Conservation (phyloP, 306 rosid genomes). For the Quercus gilva region DNA sequence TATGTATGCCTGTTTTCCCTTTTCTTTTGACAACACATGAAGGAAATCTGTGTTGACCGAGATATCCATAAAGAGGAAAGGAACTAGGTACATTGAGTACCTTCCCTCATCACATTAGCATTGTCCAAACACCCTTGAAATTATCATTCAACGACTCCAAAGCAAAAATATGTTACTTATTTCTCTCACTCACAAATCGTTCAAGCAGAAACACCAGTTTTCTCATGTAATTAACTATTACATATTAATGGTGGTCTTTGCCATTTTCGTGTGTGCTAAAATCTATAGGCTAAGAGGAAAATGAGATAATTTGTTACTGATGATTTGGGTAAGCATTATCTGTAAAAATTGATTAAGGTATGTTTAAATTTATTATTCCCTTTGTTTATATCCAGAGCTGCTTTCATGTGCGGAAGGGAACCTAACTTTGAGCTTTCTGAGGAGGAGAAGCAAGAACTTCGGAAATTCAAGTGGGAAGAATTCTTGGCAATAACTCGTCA, state of each 20-base stretch:
- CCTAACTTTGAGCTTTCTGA: constrained; percentile 83
- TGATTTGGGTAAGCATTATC: neutral
- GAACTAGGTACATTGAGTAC: too few relatives aligned
- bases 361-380: neutral
- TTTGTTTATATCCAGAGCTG: constrained; percentile 58
- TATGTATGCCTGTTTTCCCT: too few relatives aligned
- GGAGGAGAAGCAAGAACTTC: constrained; percentile 70
- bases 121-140: neutral
- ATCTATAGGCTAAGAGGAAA: neutral
- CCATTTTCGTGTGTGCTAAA: neutral
- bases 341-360: neutral
- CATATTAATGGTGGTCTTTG: neutral
- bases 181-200: neutral
- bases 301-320: neutral
- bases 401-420: constrained; percentile 95
- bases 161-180: neutral
- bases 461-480: constrained; percentile 79
- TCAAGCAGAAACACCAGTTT: constrained; percentile 28
- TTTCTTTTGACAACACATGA: too few relatives aligned
- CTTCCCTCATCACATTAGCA: neutral
- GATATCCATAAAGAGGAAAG: too few relatives aligned
- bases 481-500: constrained; percentile 79
- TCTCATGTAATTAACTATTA: neutral
- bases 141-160: too few relatives aligned
- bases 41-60: too few relatives aligned